Evolutionary conservation across 176 grass and related monocot species (phyloP).

Genomic region (Carex littledalei): DNA sequence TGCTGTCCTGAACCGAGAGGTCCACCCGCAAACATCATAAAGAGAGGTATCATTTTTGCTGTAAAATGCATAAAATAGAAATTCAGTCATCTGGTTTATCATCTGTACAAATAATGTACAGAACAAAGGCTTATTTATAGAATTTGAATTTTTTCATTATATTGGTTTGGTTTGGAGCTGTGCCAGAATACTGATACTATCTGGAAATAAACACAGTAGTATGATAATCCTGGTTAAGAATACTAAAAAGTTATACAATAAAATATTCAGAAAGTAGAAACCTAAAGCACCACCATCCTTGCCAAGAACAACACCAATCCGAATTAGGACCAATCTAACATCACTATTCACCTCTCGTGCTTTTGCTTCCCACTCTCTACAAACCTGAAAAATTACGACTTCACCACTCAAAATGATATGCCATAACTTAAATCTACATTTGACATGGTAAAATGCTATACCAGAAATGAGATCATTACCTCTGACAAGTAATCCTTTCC

Average conservation of each 20-base stretch:
- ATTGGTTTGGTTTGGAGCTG: background rate
- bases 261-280: constrained; percentile 14
- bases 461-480: constrained; percentile 25
- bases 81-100: background rate
- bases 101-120: background rate
- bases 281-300: constrained; percentile 91
- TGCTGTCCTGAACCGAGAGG: constrained; percentile 72
- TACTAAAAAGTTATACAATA: background rate
- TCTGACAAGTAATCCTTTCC: constrained; percentile 84
- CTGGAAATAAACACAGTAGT: background rate
- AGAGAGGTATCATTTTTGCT: constrained; percentile 99
- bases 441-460: background rate
- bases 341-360: constrained; percentile 54
- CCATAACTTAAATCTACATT: background rate
- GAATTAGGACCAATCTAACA: constrained; percentile 69
- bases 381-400: constrained; percentile 45
- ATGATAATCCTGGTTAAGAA: background rate
- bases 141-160: background rate
- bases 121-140: background rate
- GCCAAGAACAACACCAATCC: constrained; percentile 84
- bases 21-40: constrained; percentile 91
- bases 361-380: constrained; percentile 80
- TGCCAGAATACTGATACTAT: background rate
- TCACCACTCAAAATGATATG: background rate
- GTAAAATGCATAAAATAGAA: constrained; percentile 20